Evolutionary conservation across 352 stramenopile species (phyloP).

Genomic region (Phytophthora kernoviae): DNA sequence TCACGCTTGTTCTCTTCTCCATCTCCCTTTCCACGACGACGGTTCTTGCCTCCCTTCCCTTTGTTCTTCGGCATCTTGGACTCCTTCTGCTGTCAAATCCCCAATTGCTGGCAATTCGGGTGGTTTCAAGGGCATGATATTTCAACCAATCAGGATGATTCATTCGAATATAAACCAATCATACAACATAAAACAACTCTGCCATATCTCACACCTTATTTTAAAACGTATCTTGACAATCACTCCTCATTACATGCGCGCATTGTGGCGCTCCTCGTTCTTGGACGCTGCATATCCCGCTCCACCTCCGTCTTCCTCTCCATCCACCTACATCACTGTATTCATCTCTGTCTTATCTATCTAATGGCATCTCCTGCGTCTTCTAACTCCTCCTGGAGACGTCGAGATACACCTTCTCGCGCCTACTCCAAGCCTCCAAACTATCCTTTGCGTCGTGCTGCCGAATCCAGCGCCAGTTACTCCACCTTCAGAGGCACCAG

Average conservation of each 20-base stretch:
- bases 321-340: neutral
- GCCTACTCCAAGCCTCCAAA: conserved; percentile 16
- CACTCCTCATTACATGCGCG: neutral
- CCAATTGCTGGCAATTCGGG: conserved; percentile 30
- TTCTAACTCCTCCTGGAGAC: conserved; percentile 20
- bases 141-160: conserved; percentile 26
- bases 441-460: conserved; percentile 28
- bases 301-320: neutral
- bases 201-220: too few relatives aligned
- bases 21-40: conserved; percentile 97
- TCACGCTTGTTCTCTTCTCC: conserved; percentile 99
- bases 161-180: conserved; percentile 2
- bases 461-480: conserved; percentile 26
- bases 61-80: conserved; percentile 88
- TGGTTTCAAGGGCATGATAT: conserved; percentile 23
- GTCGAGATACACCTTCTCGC: conserved; percentile 22
- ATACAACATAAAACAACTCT: too few relatives aligned
- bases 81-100: conserved; percentile 24
- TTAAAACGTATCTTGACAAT: neutral
- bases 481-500: conserved; percentile 25
- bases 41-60: conserved; percentile 98
- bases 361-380: conserved; percentile 18
- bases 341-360: neutral
- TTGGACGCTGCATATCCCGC: neutral
- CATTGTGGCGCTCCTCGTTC: neutral